Evolutionary conservation across 495 filamentous ascomycete genomes (phyloP), one percentile per base, ranked within the genome.

Genomic region (Amniculicola lignicola): DNA sequence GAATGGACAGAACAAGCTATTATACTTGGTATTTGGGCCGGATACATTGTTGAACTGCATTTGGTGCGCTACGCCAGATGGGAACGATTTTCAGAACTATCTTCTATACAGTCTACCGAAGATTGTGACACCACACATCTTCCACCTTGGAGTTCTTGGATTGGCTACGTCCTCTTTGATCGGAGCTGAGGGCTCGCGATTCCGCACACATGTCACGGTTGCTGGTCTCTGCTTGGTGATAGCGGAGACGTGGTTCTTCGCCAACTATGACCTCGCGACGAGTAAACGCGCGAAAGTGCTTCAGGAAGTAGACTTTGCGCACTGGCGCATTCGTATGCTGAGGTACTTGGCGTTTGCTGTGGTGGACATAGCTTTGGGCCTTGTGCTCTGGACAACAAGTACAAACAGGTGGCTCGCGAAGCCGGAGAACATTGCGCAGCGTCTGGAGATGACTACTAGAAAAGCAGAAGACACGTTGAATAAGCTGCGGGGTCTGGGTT

Each of bases 1-100:
- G 51, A 85, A 81, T 27, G 70, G 85, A 47, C 86, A 87, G 42
- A 82, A 82, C 4, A 77, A 90, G 36, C 82, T 90, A 18, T 75
- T 93, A 4, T 97, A 95, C 71, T 77, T 95, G 35, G 82, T 84
- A 27, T 90, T 79, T 73, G 93, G 93, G 16, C 87, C 89, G 0
- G 76, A 82, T 18, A 77, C 81, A 3, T 59, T 98, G 1, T 74
- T 80, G 15, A 71, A 78, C 29, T 98, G 93, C 69, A 80, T 80
- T 47, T 96, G 90, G 74, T 96, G 93, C 79, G 27, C 35, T 10
- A 45, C 42, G 6, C 69, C 84, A 11, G 88, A 90, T 53, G 50
- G 42, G 27, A 81, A 88, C 22, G 75, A 89, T 19, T 73, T 82
- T 11, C 73, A 74, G 31, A 83, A 77, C 15, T 96, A 89, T 70